Conservation (phyloP, 176 grass and related monocot genomes). For the Cenchrus americanus region DNA sequence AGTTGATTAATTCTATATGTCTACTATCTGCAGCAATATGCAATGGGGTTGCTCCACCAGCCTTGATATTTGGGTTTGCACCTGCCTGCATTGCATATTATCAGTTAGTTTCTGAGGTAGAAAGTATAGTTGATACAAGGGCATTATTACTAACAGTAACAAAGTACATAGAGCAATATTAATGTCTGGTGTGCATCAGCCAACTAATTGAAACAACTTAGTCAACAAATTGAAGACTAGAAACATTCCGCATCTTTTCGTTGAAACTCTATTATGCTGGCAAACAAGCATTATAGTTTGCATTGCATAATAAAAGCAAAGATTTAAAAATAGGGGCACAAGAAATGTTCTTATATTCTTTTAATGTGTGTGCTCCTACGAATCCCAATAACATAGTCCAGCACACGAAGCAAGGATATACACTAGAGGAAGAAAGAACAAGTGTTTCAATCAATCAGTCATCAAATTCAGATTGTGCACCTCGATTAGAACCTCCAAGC, state of each 20-base stretch:
- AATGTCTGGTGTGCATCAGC: background rate
- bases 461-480: slow-evolving; percentile 40
- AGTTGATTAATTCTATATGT: slow-evolving; percentile 67
- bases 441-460: background rate
- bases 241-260: background rate
- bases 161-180: background rate
- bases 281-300: background rate
- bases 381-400: background rate
- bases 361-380: background rate
- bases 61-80: slow-evolving; percentile 81
- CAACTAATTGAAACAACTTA: slow-evolving; percentile 11
- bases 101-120: background rate
- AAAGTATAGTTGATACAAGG: background rate
- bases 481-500: slow-evolving; percentile 84
- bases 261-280: background rate
- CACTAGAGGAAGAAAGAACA: background rate
- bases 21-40: slow-evolving; percentile 87
- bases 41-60: slow-evolving; percentile 89
- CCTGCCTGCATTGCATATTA: slow-evolving; percentile 59
- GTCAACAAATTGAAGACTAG: background rate
- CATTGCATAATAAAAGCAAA: slow-evolving; percentile 20
- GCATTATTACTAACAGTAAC: slow-evolving; percentile 7
- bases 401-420: slow-evolving; percentile 15
- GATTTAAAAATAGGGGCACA: background rate
- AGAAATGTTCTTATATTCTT: background rate